Base-by-base conservation (phyloP, 2,329 filamentous ascomycete species). In the Colletotrichum shisoi region DNA sequence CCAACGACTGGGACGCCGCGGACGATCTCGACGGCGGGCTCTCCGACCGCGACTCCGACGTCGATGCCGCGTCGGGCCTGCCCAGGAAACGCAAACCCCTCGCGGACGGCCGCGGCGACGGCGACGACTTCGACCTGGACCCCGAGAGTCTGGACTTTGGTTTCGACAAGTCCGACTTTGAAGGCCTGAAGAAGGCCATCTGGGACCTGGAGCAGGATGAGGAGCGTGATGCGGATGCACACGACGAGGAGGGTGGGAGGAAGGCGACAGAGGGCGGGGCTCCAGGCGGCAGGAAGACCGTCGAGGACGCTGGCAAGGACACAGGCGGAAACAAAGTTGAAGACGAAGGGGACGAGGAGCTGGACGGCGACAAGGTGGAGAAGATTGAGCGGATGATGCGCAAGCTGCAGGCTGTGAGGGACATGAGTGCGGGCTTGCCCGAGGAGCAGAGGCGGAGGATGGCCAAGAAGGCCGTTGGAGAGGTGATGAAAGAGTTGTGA, bases 381-480 rank as follows among this genome's bases (percentile, higher is more conserved):
- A 85, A 86, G 74, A 74, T 91, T 37, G 87, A 89, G 72, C 77
- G 79, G 58, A 85, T 90, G 83, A 89, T 91, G 85, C 77, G 81
- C 57, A 89, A 85, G 75, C 78, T 91, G 68, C 85, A 87, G 75
- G 86, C 86, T 1, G 86, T 86, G 9, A 78, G 82, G 73, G 87
- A 90, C 61, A 82, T 86, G 70, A 86, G 83, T 37, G 83, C 85
- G 13, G 86, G 85, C 9, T 73, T 91, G 75, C 81, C 86, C 1
- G 85, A 87, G 72, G 84, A 85, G 31, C 86, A 90, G 77, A 81
- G 86, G 71, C 85, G 82, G 74, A 82, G 81, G 68, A 81, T 89
- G 77, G 88, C 88, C 3, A 84, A 84, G 24, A 84, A 84, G 71
- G 87, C 87, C 0, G 86, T 90, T 3, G 82, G 80, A 13, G 87